phyloP scores from a whole-genome alignment of 345 rosid species.

The Hibiscus trionum region DNA sequence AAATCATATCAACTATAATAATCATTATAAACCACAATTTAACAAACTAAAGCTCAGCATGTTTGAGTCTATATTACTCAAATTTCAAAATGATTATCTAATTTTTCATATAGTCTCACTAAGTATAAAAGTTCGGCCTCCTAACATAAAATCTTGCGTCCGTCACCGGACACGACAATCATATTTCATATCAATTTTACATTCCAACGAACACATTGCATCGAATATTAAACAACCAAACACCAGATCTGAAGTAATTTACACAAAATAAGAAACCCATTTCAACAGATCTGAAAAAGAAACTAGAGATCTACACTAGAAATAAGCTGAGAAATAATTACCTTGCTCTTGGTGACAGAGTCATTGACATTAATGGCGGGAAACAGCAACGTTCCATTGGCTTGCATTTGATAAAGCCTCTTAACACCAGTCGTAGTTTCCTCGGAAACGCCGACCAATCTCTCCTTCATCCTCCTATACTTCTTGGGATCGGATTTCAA shows the following conservation, averaged over 20 bases:
- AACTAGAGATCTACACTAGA: neutral
- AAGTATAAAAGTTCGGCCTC: no score
- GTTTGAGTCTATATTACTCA: neutral
- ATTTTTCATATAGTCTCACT: no score
- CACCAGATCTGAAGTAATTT: neutral
- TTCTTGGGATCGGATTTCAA: conserved; percentile 55
- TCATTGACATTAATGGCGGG: conserved; percentile 89
- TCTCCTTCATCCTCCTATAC: conserved; percentile 72
- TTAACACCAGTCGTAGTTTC: conserved; percentile 87
- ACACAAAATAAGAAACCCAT: neutral
- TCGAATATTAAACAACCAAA: neutral
- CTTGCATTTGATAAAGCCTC: conserved; percentile 89
- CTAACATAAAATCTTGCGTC: no score
- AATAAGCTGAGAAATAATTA: conserved; percentile 11
- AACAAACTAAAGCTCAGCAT: no score
- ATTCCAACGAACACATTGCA: no score
- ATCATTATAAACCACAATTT: neutral
- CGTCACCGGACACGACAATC: no score
- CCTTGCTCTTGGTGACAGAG: conserved; percentile 99
- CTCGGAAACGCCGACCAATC: conserved; percentile 82
- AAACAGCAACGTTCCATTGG: conserved; percentile 61
- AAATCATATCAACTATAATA: neutral
- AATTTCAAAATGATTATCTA: neutral
- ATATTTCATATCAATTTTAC: no score
- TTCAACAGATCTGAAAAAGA: neutral